Percentiles rank a stretch among this genome's conserved stretches.
Conservation (phyloP, 352 stramenopile genomes). For the Paralagenidium karlingii region DNA sequence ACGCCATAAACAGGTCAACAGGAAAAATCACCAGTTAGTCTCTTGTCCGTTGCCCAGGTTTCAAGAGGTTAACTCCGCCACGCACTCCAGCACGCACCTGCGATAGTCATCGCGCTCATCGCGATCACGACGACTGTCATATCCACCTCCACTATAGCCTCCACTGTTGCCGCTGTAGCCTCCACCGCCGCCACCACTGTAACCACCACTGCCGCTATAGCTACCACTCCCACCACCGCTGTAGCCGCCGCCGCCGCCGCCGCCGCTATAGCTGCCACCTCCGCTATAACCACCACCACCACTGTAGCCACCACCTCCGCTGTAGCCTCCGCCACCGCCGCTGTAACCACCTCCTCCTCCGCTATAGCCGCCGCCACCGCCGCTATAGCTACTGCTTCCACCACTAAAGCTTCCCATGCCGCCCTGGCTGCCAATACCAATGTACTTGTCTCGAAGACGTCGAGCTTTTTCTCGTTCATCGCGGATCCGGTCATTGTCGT, state of each 20-base stretch:
- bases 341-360: constrained; percentile 20
- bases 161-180: constrained; percentile 4
- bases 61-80: no score
- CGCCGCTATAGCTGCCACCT: neutral
- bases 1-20: no score
- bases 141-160: constrained; percentile 10
- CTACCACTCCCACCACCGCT: constrained; percentile 8
- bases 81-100: no score
- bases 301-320: constrained; percentile 12
- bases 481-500: constrained; percentile 81
- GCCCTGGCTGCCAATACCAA: constrained; percentile 58
- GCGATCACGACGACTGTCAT: constrained; percentile 31
- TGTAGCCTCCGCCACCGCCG: constrained; percentile 14
- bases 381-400: constrained; percentile 10
- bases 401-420: constrained; percentile 17
- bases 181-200: constrained; percentile 6
- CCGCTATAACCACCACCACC: constrained; percentile 14
- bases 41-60: no score
- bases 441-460: constrained; percentile 80
- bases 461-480: constrained; percentile 80
- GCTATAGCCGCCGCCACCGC: constrained; percentile 15
- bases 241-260: constrained; percentile 6
- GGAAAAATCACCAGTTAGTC: no score
- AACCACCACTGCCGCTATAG: constrained; percentile 6
- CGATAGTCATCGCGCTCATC: constrained; percentile 45